Conservation (phyloP, 2,329 filamentous ascomycete genomes). For the Coniochaeta sp. region DNA sequence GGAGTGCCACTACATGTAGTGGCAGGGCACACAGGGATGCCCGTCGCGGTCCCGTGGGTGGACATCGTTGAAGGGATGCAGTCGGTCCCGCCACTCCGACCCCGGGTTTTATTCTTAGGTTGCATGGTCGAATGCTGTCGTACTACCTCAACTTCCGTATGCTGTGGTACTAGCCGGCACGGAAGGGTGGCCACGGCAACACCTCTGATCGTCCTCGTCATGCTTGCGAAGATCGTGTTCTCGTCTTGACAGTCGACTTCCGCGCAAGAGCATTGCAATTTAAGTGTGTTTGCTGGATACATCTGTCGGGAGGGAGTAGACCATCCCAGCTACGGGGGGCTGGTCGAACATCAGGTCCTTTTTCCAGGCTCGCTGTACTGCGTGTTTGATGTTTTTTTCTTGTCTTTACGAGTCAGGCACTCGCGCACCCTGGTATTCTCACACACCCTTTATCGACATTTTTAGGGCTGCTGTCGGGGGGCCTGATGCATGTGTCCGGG, state of each 20-base stretch:
- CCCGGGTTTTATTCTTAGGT: background rate
- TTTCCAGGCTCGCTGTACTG: background rate
- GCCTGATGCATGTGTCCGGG: background rate
- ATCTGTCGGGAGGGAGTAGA: background rate
- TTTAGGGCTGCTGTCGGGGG: background rate
- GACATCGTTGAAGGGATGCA: constrained; percentile 6
- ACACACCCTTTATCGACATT: background rate
- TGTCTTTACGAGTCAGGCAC: background rate
- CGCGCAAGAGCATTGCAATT: background rate
- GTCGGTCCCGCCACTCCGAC: background rate
- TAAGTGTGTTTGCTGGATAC: background rate
- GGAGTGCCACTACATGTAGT: background rate
- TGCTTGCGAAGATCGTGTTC: background rate
- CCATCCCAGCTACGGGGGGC: background rate
- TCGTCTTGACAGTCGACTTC: background rate
- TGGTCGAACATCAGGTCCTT: background rate
- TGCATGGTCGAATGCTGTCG: background rate
- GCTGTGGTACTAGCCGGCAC: background rate
- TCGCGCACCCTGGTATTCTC: background rate
- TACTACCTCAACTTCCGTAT: background rate
- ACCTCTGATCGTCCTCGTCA: background rate
- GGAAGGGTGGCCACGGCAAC: background rate
- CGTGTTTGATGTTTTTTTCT: background rate
- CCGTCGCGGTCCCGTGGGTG: constrained; percentile 10
- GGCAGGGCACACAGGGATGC: constrained; percentile 7